phyloP scores from a whole-genome alignment of 495 filamentous ascomycete species.

The Penicillium silybi region DNA sequence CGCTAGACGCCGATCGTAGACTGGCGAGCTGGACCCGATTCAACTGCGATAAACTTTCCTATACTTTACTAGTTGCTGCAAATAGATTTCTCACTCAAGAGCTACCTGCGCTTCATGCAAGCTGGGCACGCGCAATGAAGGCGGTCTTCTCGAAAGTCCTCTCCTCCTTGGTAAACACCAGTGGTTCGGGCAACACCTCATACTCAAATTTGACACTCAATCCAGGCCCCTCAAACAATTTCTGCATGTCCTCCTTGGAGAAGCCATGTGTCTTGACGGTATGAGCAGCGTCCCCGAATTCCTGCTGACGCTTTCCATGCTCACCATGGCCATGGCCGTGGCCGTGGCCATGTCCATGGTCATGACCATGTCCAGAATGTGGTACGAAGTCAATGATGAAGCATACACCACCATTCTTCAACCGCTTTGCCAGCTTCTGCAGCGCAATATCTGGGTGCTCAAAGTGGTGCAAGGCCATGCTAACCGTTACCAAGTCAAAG shows the following conservation, averaged over 20 bases:
- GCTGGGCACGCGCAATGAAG: constrained; percentile 36
- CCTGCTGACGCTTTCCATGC: constrained; percentile 13
- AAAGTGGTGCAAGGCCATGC: constrained; percentile 72
- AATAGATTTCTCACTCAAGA: not conserved
- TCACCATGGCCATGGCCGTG: constrained; percentile 16
- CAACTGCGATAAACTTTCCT: too few relatives aligned
- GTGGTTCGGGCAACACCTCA: constrained; percentile 27
- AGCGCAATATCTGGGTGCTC: constrained; percentile 55
- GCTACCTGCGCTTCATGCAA: constrained; percentile 3
- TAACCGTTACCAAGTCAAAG: constrained; percentile 63
- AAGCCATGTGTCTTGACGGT: constrained; percentile 58
- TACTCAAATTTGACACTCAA: constrained; percentile 41
- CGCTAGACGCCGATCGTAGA: too few relatives aligned
- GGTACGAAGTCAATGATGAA: constrained; percentile 63
- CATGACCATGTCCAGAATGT: constrained; percentile 23
- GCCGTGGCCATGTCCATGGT: constrained; percentile 15
- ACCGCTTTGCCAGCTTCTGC: constrained; percentile 50
- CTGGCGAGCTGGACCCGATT: too few relatives aligned
- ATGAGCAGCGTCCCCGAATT: constrained; percentile 31
- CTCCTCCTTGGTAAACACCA: constrained; percentile 26
- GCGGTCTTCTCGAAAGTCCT: constrained; percentile 25
- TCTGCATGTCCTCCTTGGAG: constrained; percentile 44
- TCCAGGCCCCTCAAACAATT: constrained; percentile 51
- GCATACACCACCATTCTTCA: constrained; percentile 60
- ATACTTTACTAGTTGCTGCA: too few relatives aligned